A percentile compares a stretch with the other conserved stretches of the same genome.
Conservation (phyloP, 257 asterid genomes). For the Dorcoceras hygrometricum region DNA sequence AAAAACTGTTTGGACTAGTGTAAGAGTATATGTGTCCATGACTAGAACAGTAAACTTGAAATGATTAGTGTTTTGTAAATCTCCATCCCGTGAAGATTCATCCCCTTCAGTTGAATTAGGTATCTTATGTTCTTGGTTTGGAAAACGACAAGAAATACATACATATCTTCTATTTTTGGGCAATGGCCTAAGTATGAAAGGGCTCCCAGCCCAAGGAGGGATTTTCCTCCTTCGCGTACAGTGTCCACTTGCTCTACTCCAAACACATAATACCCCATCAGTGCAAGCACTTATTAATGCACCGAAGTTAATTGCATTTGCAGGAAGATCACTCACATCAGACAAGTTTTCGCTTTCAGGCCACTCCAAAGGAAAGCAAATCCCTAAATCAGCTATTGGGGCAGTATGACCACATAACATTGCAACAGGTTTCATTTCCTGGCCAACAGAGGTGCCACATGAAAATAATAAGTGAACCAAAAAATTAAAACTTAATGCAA, state of each 20-base stretch:
- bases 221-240: constrained; percentile 87
- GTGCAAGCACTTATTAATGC: constrained; percentile 75
- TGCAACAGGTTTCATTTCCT: constrained; percentile 86
- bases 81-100: constrained; percentile 38
- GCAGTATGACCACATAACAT: constrained; percentile 93
- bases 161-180: constrained; percentile 73
- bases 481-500: constrained; percentile 6
- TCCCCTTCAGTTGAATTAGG: constrained; percentile 30
- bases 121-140: constrained; percentile 41
- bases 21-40: constrained; percentile 71
- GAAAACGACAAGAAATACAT: constrained; percentile 62
- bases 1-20: constrained; percentile 76
- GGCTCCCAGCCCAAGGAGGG: constrained; percentile 97
- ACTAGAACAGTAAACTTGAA: constrained; percentile 62
- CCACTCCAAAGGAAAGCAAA: constrained; percentile 68
- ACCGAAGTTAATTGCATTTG: constrained; percentile 44
- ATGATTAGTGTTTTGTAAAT: constrained; percentile 36
- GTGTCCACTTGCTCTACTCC: constrained; percentile 90
- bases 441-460: constrained; percentile 31
- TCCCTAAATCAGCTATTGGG: constrained; percentile 69
- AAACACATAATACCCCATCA: constrained; percentile 86
- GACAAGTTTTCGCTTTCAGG: constrained; percentile 43
- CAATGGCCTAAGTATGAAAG: constrained; percentile 57
- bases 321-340: constrained; percentile 35
- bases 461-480: constrained; percentile 9